A percentile compares a stretch with the other conserved stretches of the same genome.
Evolutionary conservation across 2,329 filamentous ascomycete genomes (phyloP).

Genomic region (Alternaria arbusti): DNA sequence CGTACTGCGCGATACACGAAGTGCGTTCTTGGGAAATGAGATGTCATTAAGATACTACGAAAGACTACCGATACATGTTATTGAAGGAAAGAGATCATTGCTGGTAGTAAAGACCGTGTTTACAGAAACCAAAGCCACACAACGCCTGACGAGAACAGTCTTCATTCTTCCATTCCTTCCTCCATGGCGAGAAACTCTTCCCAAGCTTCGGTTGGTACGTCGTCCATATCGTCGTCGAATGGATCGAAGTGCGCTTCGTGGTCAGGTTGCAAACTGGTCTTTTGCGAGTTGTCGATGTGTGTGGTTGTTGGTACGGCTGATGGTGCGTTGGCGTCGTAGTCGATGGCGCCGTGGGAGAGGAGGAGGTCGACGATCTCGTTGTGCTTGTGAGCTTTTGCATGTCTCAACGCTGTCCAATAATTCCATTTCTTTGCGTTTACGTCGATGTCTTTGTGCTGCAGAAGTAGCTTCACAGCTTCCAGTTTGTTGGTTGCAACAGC

Average conservation of each 20-base stretch:
- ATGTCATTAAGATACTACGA: background rate
- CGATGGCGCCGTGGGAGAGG: background rate
- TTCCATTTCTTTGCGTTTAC: background rate
- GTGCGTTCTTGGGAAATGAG: background rate
- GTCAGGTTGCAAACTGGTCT: background rate
- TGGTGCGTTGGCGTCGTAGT: background rate
- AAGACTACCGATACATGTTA: background rate
- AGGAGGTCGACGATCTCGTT: background rate
- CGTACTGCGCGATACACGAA: no score
- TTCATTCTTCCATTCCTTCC: background rate
- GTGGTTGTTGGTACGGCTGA: background rate
- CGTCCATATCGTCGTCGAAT: background rate
- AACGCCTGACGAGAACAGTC: background rate
- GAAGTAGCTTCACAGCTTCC: background rate
- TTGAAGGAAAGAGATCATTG: background rate
- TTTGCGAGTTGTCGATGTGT: background rate
- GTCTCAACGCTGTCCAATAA: background rate
- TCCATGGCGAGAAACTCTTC: rapidly evolving
- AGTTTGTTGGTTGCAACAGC: background rate
- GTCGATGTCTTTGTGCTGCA: background rate
- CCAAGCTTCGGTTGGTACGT: background rate
- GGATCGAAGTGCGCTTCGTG: background rate
- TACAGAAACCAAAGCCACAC: rapidly evolving
- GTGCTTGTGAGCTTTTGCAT: background rate
- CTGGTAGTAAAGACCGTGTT: background rate